These are phyloP conservation scores for Phytophthora melonis DNA, from an alignment of 352 stramenopile genomes.

Conservation along the genomic window DNA sequence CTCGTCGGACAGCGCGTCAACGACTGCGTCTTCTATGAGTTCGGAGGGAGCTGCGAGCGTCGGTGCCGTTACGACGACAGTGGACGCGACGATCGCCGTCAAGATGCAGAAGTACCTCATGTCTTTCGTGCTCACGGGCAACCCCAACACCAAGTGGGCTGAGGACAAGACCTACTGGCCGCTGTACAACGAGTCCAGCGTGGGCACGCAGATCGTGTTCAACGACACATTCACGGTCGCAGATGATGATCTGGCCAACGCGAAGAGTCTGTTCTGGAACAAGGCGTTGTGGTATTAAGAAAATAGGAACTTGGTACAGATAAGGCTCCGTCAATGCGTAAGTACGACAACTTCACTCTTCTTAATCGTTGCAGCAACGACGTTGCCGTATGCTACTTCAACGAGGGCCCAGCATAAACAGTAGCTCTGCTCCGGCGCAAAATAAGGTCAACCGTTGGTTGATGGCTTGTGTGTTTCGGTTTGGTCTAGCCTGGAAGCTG, in stretches of 20 bases:
- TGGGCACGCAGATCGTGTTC: constrained; percentile 30
- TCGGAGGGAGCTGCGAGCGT: constrained; percentile 2
- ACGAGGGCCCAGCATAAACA: not conserved
- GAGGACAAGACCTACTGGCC: constrained; percentile 41
- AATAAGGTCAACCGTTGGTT: not conserved
- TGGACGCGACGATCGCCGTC: constrained; percentile 33
- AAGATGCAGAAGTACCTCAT: constrained; percentile 42
- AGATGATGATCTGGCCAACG: constrained; percentile 32
- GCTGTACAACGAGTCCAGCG: constrained; percentile 23
- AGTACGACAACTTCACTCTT: too few species aligned
- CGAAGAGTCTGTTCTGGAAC: constrained; percentile 38
- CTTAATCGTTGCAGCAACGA: too few species aligned
- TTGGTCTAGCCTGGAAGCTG: not conserved
- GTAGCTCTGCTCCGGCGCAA: not conserved
- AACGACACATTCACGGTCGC: constrained; percentile 30
- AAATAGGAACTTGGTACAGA: too few species aligned
- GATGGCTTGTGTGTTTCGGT: not conserved
- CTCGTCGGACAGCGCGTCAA: constrained; percentile 9
- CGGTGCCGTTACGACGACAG: constrained; percentile 3
- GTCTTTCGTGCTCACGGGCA: constrained; percentile 35
- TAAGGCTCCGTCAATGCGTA: too few species aligned
- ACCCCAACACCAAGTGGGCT: constrained; percentile 31
- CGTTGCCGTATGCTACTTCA: not conserved
- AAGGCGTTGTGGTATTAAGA: constrained; percentile 41
- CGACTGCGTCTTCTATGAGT: not conserved